Percentiles rank a stretch among this genome's conserved stretches.
Conservation (phyloP, 2,329 filamentous ascomycete species). For the Arthrobotrys sinensis region DNA sequence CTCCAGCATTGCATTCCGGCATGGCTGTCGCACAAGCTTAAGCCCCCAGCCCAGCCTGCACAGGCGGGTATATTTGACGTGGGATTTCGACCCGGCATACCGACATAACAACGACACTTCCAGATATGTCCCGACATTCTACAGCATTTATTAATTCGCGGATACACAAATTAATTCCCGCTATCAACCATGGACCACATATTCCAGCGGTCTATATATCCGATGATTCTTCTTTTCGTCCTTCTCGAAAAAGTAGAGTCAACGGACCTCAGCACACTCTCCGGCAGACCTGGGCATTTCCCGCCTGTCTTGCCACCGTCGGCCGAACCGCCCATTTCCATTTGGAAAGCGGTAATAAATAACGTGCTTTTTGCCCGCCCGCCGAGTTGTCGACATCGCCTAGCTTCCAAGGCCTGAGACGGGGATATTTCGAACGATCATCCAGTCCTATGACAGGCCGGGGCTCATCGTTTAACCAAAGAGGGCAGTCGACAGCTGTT, state of each 20-base stretch:
- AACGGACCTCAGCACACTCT: not conserved
- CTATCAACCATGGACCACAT: conserved; percentile 1
- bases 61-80: conserved; percentile 12
- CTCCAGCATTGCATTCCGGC: conserved; percentile 21
- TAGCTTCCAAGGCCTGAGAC: conserved; percentile 34
- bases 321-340: conserved; percentile 28
- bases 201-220: conserved; percentile 16
- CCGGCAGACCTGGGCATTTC: conserved; percentile 10
- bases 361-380: conserved; percentile 46
- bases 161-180: conserved; percentile 20
- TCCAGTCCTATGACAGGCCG: conserved; percentile 50
- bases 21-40: conserved; percentile 33
- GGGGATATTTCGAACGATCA: conserved; percentile 51
- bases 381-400: conserved; percentile 50
- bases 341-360: conserved; percentile 50
- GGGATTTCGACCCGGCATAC: conserved; percentile 37
- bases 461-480: conserved; percentile 31
- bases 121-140: conserved; percentile 36
- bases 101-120: conserved; percentile 32
- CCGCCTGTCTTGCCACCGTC: conserved; percentile 17
- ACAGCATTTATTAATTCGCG: conserved; percentile 22
- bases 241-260: not conserved
- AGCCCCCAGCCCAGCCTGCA: not conserved
- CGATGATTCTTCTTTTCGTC: conserved; percentile 1
- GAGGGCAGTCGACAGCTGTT: conserved; percentile 44